These are phyloP conservation scores for Sporothrix brunneoviolacea DNA, from an alignment of 2,329 filamentous ascomycete species.

Conservation along the genomic window DNA sequence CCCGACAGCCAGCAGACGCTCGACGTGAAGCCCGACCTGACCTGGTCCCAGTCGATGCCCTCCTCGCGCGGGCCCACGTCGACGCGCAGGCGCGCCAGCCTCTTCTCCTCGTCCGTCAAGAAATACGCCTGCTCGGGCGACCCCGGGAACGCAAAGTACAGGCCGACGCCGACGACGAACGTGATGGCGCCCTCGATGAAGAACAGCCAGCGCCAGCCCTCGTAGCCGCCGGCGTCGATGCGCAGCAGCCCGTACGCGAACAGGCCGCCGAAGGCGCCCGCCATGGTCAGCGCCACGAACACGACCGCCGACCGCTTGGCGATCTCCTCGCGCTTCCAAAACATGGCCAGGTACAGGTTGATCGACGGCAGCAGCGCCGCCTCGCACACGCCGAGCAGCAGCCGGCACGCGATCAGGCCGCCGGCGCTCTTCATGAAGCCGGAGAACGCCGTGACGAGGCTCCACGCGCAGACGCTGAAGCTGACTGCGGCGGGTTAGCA, in stretches of 20 bases:
- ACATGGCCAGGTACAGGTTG: constrained; percentile 36
- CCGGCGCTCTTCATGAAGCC: no score
- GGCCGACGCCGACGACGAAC: not conserved
- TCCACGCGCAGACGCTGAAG: no score
- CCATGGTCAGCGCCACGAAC: constrained; percentile 9
- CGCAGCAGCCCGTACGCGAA: constrained; percentile 6
- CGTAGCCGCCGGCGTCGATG: constrained; percentile 6
- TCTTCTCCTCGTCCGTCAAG: constrained; percentile 2
- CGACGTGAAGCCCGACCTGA: constrained; percentile 1
- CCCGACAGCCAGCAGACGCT: constrained; percentile 4
- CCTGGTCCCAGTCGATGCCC: not conserved
- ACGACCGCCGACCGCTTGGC: constrained; percentile 5
- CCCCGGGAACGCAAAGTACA: constrained; percentile 2
- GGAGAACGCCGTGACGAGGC: no score
- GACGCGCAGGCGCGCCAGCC: not conserved
- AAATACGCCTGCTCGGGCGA: not conserved
- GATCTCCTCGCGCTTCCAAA: constrained; percentile 12
- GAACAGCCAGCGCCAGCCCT: constrained; percentile 14
- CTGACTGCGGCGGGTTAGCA: no score
- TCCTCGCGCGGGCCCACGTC: not conserved
- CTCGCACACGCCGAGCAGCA: constrained; percentile 53
- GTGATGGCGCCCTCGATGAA: constrained; percentile 10
- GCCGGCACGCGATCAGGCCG: constrained; percentile 49
- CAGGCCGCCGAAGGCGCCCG: no score
- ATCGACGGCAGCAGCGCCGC: constrained; percentile 55